phyloP scores from a whole-genome alignment of 202 grass and related monocot genomes.

The Eragrostis tef region DNA sequence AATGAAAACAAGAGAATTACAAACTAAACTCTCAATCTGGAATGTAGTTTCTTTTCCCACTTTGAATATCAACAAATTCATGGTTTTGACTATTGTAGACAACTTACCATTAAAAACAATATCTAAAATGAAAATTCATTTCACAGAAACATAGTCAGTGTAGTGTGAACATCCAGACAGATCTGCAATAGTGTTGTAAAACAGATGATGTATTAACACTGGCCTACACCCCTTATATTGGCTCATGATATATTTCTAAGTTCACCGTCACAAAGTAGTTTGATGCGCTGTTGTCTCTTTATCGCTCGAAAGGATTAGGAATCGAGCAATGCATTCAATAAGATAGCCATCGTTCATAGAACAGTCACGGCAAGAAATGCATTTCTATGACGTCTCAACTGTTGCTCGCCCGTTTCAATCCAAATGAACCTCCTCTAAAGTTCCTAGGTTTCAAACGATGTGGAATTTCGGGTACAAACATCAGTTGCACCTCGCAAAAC shows the following conservation, averaged over 20 bases:
- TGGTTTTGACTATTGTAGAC: not conserved
- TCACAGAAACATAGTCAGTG: not conserved
- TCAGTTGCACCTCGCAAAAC: not conserved
- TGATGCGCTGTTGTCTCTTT: too few species aligned
- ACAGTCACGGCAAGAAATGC: not conserved
- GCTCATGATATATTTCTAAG: not conserved
- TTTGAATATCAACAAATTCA: constrained; percentile 1
- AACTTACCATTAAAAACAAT: too few species aligned
- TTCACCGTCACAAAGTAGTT: too few species aligned
- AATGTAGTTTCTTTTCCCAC: constrained; percentile 1
- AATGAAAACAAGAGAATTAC: not conserved
- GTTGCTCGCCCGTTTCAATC: not conserved
- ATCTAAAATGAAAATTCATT: not conserved
- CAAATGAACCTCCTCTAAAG: not conserved
- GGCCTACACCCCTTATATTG: not conserved
- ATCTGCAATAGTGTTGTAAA: not conserved
- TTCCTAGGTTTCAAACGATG: not conserved
- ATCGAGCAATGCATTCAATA: too few species aligned
- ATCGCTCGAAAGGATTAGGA: too few species aligned
- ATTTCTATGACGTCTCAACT: not conserved
- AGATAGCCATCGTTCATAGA: constrained; percentile 3
- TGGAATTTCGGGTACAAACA: not conserved
- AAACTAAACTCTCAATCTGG: not conserved
- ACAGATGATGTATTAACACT: not conserved
- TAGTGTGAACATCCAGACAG: not conserved